Base-by-base conservation (phyloP, 139 green algal species). In the Diplosphaera chodatii region DNA sequence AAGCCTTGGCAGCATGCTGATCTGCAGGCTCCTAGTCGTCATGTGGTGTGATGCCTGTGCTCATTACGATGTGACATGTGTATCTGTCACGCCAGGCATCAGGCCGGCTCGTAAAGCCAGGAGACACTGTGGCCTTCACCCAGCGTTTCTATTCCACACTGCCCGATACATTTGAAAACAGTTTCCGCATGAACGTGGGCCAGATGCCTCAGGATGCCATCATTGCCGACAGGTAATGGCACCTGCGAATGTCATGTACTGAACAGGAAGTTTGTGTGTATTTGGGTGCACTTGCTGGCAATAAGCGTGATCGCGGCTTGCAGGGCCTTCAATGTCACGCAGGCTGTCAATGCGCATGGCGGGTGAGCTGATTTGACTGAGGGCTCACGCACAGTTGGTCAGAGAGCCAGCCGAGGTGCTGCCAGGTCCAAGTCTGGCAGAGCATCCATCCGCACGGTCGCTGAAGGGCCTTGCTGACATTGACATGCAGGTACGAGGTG, bases 91-190 rank as follows among this genome's bases (percentile, higher is more conserved):
- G 10, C 8, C 48, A 59, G 48, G 48, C 48, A 18, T 59, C 48
- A 5, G 48, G 48, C 13, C 8, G 48, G 48, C 18, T 59, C 16
- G 48, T 59, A 18, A 23, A 59, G 48, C 48, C 48, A 18, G 74
- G 74, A 33, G 68, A 56, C 62, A 37, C 29, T 30, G 70, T 66
- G 34, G 22, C 1, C 23, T 80, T 73, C 63, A 40, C 28, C 27
- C 48, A 63, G 67, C 72, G 78, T 55, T 83, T 66, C 22, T 83
- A 71, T 67, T 72, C 48, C 55, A 83, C 77, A 32, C 71, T 83
- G 66, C 73, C 78, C 1, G 68, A 75, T 63, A 83, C 78, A 0
- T 32, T 80, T 1, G 67, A 65, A 27, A 83, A 83, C 65, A 23
- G 67, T 22, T 32, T 80, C 13, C 63, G 69, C 23, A 59, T 83